Evolutionary conservation across 108 stramenopile genomes (phyloP).

Genomic region (Phaeodactylum tricornutum): DNA sequence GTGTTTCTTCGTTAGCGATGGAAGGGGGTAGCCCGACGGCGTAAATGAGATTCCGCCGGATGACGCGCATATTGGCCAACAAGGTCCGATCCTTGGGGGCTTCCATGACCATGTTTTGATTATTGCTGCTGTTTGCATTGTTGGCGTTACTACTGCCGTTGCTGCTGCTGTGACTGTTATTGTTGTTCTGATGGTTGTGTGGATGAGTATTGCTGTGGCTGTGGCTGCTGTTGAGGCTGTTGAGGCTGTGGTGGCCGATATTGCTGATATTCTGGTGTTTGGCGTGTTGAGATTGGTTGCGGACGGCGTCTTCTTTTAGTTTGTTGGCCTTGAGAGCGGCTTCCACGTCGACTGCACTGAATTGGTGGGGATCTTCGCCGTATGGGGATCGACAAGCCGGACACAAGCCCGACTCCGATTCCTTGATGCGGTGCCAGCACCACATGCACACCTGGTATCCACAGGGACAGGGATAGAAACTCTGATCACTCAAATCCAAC

Average conservation of each 20-base stretch:
- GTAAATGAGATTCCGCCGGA: slow-evolving; percentile 95
- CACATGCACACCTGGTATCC: slow-evolving; percentile 99
- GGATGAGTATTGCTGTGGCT: too few relatives aligned
- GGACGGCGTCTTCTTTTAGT: slow-evolving; percentile 76
- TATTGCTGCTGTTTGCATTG: slow-evolving; percentile 32
- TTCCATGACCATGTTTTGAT: too few relatives aligned
- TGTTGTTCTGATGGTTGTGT: background rate
- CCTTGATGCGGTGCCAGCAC: slow-evolving; percentile 98
- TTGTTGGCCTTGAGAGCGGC: slow-evolving; percentile 86
- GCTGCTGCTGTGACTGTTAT: slow-evolving; percentile 12
- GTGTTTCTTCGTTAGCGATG: slow-evolving; percentile 77
- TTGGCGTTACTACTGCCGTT: slow-evolving; percentile 15
- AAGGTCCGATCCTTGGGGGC: slow-evolving; percentile 80
- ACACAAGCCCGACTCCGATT: slow-evolving; percentile 91
- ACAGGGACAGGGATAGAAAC: slow-evolving; percentile 97
- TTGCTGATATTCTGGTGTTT: slow-evolving; percentile 13
- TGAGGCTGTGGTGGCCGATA: slow-evolving; percentile 13
- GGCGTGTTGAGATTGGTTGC: slow-evolving; percentile 48
- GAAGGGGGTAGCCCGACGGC: slow-evolving; percentile 86
- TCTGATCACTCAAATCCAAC: slow-evolving; percentile 91
- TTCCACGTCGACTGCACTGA: slow-evolving; percentile 88
- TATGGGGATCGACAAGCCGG: slow-evolving; percentile 96
- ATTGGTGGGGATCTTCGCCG: slow-evolving; percentile 94
- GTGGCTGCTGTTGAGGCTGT: background rate
- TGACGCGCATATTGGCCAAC: slow-evolving; percentile 94